phyloP scores from a whole-genome alignment of 2,329 filamentous ascomycete species.

The Pseudogymnoascus sp. region DNA sequence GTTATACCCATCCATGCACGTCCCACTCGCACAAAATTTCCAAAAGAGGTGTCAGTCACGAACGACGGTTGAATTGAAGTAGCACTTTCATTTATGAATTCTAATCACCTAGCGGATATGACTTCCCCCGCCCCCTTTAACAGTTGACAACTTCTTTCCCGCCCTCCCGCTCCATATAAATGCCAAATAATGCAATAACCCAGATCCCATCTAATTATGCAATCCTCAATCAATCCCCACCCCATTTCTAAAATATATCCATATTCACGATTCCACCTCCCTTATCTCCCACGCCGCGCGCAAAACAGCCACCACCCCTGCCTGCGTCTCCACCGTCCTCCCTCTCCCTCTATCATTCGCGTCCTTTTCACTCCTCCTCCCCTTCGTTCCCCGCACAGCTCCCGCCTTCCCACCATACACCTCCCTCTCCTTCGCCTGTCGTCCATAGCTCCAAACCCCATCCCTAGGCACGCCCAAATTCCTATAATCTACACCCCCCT shows the following conservation, averaged over 20 bases:
- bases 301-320: constrained; percentile 69
- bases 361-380: constrained; percentile 37
- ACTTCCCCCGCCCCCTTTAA: neutral
- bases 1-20: too few relatives aligned
- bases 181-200: neutral
- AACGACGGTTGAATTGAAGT: too few relatives aligned
- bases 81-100: neutral
- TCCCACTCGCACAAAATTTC: too few relatives aligned
- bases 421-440: constrained; percentile 6
- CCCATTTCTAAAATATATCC: neutral
- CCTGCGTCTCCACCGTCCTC: constrained; percentile 82
- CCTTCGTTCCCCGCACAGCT: neutral
- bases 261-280: neutral
- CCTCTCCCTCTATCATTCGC: constrained; percentile 72
- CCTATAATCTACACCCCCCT: constrained; percentile 42
- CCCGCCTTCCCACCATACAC: neutral
- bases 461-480: constrained; percentile 43
- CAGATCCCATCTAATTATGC: neutral
- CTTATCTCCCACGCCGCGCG: constrained; percentile 61
- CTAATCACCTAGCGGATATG: neutral
- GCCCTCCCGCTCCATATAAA: neutral
- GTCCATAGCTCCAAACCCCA: constrained; percentile 32
- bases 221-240: neutral
- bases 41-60: too few relatives aligned
- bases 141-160: neutral